phyloP scores from a whole-genome alignment of 805 yeast species.

The Limtongia smithiae region DNA sequence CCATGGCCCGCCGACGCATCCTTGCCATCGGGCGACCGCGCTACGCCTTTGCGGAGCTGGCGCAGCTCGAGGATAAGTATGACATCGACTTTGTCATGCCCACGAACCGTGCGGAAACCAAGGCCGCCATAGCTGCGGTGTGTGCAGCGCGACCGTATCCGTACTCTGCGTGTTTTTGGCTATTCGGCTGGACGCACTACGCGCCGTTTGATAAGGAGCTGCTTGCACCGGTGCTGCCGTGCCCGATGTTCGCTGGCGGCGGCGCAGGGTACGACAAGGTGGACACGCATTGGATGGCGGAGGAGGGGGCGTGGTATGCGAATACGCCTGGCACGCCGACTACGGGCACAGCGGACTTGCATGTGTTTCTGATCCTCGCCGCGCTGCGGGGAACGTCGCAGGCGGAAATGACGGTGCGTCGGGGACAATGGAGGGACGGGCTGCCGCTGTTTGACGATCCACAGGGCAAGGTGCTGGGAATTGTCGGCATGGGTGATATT shows the following conservation, averaged over 20 bases:
- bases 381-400: slow-evolving; percentile 48
- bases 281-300: slow-evolving; percentile 44
- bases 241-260: slow-evolving; percentile 44
- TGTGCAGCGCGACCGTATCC: slow-evolving; percentile 39
- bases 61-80: slow-evolving; percentile 40
- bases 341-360: slow-evolving; percentile 57
- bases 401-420: slow-evolving; percentile 44
- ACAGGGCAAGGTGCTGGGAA: slow-evolving; percentile 49
- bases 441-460: slow-evolving; percentile 19
- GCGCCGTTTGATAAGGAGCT: slow-evolving; percentile 45
- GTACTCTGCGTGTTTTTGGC: slow-evolving; percentile 45
- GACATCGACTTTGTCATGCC: slow-evolving; percentile 18
- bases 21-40: slow-evolving; percentile 17
- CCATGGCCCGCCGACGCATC: slow-evolving; percentile 13
- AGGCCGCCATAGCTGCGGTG: slow-evolving; percentile 43
- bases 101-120: slow-evolving; percentile 24
- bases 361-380: slow-evolving; percentile 49
- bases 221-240: slow-evolving; percentile 40
- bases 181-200: slow-evolving; percentile 42
- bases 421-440: slow-evolving; percentile 47
- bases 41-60: slow-evolving; percentile 44
- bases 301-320: slow-evolving; percentile 46
- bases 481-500: slow-evolving; percentile 63
- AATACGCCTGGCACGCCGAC: slow-evolving; percentile 54
- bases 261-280: slow-evolving; percentile 56